Evolutionary conservation across 768 basidiomycete species (phyloP), one percentile per base, ranked within the genome.

Genomic region (Cantharellus cinnabarinus): DNA sequence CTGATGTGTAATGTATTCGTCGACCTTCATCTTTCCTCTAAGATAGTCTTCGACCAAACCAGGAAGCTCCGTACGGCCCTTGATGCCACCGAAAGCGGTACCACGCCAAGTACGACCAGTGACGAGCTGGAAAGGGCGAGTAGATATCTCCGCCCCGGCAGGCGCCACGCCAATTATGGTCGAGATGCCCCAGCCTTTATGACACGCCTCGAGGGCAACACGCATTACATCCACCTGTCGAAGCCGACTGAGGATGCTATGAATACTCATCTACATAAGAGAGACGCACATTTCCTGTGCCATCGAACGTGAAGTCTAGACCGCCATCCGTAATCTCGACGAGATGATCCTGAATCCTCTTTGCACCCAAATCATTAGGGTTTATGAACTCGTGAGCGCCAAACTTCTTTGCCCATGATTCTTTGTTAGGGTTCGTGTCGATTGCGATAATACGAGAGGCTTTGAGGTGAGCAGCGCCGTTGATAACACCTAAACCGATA

Each of bases 111-210:
- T 84, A 56, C 91, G 81, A 54, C 89, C 90, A 61, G 90, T 90
- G 42, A 37, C 62, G 14, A 62, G 60, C 42, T 62, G 62, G 56
- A 62, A 62, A 77, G 90, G 90, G 62, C 90, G 75, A 42, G 90
- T 93, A 5, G 84, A 78, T 62, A 93, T 90, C 71, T 98, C 95
- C 66, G 95, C 83, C 4, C 95, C 95, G 20, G 95, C 90, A 34
- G 91, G 90, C 2, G 95, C 95, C 48, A 99, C 95, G 61, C 94
- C 94, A 61, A 99, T 97, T 64, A 99, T 69, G 59, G 89, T 97
- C 60, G 83, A 89, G 50, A 97, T 83, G 65, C 95, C 95, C 95
- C 95, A 99, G 10, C 95, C 95, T 69, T 98, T 98, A 72, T 99
- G 95, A 70, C 91, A 97, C n/a, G 91, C 87, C 72, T 99, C 95